Percentiles rank a stretch among this genome's conserved stretches.
Conservation (phyloP, 495 filamentous ascomycete species). For the Penicillium nucicola region DNA sequence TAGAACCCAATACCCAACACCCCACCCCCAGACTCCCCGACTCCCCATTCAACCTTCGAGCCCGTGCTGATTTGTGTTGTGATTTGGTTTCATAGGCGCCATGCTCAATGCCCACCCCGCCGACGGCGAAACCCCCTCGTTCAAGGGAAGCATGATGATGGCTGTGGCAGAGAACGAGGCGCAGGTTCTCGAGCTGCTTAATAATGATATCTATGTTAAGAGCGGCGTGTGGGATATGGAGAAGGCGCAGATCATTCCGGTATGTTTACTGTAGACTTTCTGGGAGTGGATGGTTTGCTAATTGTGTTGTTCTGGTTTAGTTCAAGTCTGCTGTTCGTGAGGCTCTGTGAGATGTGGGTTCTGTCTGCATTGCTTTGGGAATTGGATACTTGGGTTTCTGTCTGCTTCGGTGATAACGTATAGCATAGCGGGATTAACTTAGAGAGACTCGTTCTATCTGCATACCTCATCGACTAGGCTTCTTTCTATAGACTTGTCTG, state of each 20-base stretch:
- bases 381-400: too few relatives aligned
- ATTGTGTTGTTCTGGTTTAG: conserved; percentile 19
- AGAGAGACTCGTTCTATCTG: too few relatives aligned
- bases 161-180: conserved; percentile 61
- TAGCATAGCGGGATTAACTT: too few relatives aligned
- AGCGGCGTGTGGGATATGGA: conserved; percentile 81
- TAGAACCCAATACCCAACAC: too few relatives aligned
- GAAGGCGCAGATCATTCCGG: conserved; percentile 58
- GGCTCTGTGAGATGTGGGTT: conserved; percentile 12
- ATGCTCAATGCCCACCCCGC: conserved; percentile 64
- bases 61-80: too few relatives aligned
- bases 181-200: conserved; percentile 61
- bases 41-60: too few relatives aligned
- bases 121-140: conserved; percentile 58
- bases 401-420: too few relatives aligned
- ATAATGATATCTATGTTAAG: conserved; percentile 67
- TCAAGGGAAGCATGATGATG: conserved; percentile 70
- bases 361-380: background rate
- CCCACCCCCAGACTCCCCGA: too few relatives aligned
- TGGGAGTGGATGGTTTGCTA: background rate
- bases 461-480: too few relatives aligned
- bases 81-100: conserved; percentile 48
- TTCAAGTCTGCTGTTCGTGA: conserved; percentile 39
- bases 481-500: too few relatives aligned
- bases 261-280: conserved; percentile 28